phyloP scores from a whole-genome alignment of 768 basidiomycete species.

The Auriscalpium microsporum region DNA sequence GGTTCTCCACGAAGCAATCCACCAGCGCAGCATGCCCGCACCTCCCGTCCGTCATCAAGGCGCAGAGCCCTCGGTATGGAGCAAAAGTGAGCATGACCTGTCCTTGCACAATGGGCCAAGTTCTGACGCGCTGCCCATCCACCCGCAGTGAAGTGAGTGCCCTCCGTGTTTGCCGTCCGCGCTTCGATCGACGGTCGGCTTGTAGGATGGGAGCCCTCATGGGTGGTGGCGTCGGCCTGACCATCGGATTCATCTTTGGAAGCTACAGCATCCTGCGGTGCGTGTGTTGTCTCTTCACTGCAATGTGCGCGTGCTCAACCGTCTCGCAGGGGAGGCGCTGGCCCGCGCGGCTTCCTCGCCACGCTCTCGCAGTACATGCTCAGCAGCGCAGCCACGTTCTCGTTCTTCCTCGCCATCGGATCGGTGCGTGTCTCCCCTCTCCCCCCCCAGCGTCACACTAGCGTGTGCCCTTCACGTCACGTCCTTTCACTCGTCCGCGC shows the following conservation, averaged over 20 bases:
- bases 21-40: conserved; percentile 8
- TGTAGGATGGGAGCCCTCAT: conserved; percentile 86
- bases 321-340: conserved; percentile 67
- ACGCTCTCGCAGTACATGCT: conserved; percentile 98
- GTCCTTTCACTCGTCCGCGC: neutral
- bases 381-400: conserved; percentile 93
- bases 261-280: conserved; percentile 86
- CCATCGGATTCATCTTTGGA: conserved; percentile 96
- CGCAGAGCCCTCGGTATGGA: conserved; percentile 15
- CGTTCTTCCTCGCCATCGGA: conserved; percentile 93
- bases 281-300: conserved; percentile 19
- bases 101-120: neutral
- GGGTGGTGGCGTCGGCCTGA: conserved; percentile 90
- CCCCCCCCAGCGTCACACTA: neutral
- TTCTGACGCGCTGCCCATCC: conserved; percentile 6
- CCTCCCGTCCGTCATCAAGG: conserved; percentile 8
- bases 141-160: conserved; percentile 49
- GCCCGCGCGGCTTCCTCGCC: conserved; percentile 81
- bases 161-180: neutral
- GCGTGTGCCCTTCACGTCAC: too few species aligned
- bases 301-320: neutral
- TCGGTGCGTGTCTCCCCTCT: conserved; percentile 46
- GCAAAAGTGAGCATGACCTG: conserved; percentile 11
- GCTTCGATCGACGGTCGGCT: conserved; percentile 3
- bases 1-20: neutral